Base-by-base conservation (phyloP, 768 basidiomycete species). In the Mycena metata region DNA sequence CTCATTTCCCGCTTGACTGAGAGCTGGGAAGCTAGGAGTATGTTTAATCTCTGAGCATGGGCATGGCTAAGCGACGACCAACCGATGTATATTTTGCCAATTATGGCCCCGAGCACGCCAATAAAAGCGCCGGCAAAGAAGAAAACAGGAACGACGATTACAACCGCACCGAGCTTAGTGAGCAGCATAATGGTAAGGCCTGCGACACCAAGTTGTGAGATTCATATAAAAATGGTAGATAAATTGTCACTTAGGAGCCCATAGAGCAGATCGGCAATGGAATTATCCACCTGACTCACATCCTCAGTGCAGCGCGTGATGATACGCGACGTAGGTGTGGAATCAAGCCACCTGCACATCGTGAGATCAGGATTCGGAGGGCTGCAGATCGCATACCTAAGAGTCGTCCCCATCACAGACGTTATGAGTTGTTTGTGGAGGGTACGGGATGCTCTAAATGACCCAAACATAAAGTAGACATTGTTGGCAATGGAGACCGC, bases 271-370 rank as follows among this genome's bases (percentile, higher is more conserved):
- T 73, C 72, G 1, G 79, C 61, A 17, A 85, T 72, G 0, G 75
- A 69, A 1, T 78, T 74, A 74, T 95, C 93, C 41, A 94, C 82
- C 69, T 78, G 73, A 45, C 86, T 80, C 26, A 92, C 89, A 73
- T 92, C 91, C 60, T 90, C 86, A 2, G 91, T 91, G 75, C 88
- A 88, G 54, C 91, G 84, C n/a, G 89, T 80, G 56, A 91, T 86
- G 57, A 93, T 86, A 10, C 91, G 86, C 30, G 83, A 80, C 4
- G 79, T 76, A 10, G 84, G 83, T 3, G 85, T 86, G 30, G 82
- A 79, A 69, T 83, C 82, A 30, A 86, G 81, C 81, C 80, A 90
- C 75, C 90, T 87, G 30, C 30, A 30, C 30, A 30, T 3, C 30
- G 30, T 30, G 30, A 30, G 30, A 30, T 30, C 30, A 6, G 30